Conservation (phyloP, 768 basidiomycete genomes). For the Gelatoporia subvermispora region DNA sequence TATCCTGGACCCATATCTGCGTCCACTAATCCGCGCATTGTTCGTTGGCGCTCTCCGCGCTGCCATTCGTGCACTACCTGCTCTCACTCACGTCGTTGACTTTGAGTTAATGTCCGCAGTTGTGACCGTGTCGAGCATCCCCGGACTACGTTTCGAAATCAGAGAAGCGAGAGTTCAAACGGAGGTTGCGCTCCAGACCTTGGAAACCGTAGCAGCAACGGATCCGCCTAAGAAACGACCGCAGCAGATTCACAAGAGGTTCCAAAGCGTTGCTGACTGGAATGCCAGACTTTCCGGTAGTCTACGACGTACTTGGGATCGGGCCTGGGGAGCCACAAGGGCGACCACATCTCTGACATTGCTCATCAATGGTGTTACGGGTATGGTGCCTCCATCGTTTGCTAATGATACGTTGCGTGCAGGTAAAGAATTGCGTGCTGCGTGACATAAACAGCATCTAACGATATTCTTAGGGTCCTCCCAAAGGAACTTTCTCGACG, state of each 20-base stretch:
- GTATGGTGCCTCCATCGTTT: constrained; percentile 20
- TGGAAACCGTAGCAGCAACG: constrained; percentile 30
- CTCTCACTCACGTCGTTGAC: constrained; percentile 59
- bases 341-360: constrained; percentile 52
- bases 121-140: constrained; percentile 46
- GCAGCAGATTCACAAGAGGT: constrained; percentile 11
- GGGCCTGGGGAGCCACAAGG: constrained; percentile 60
- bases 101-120: constrained; percentile 59
- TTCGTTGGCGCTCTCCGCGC: constrained; percentile 53
- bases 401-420: neutral
- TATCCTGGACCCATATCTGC: constrained; percentile 51
- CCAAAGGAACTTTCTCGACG: no score
- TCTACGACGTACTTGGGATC: constrained; percentile 60
- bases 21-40: constrained; percentile 54
- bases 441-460: neutral
- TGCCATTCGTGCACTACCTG: constrained; percentile 61
- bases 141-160: constrained; percentile 47
- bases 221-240: no score
- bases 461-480: neutral
- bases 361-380: constrained; percentile 42
- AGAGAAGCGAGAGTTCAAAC: constrained; percentile 50
- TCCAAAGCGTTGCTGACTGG: constrained; percentile 58
- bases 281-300: constrained; percentile 55
- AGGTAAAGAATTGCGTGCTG: neutral
- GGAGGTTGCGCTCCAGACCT: constrained; percentile 49